Conservation (phyloP, 2,329 filamentous ascomycete species). For the Rhinocladiella mackenziei region DNA sequence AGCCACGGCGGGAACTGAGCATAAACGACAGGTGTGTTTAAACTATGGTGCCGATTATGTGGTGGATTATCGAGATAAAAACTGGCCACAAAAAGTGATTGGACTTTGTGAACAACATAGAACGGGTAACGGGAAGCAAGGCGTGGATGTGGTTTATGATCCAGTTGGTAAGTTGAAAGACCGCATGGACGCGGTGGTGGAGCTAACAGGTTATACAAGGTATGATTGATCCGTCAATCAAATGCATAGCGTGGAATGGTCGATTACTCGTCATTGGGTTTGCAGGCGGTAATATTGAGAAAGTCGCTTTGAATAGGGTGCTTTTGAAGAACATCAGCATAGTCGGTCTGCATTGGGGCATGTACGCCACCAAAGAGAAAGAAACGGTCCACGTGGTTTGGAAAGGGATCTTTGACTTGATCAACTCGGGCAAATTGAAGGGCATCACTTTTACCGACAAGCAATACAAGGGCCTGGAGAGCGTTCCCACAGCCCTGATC, state of each 20-base stretch:
- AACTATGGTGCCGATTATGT: slow-evolving; percentile 80
- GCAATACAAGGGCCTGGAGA: slow-evolving; percentile 78
- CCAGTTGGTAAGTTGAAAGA: slow-evolving; percentile 61
- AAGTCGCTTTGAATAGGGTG: slow-evolving; percentile 87
- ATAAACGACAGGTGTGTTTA: slow-evolving; percentile 75
- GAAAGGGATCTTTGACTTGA: slow-evolving; percentile 74
- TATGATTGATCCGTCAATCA: slow-evolving; percentile 78
- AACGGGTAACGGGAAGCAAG: slow-evolving; percentile 61
- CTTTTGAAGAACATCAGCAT: slow-evolving; percentile 89
- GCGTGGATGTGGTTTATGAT: slow-evolving; percentile 93
- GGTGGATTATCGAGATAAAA: slow-evolving; percentile 72
- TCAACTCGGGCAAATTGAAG: slow-evolving; percentile 71
- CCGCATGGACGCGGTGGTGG: not conserved
- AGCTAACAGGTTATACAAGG: slow-evolving; percentile 15
- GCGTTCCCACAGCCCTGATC: slow-evolving; percentile 68
- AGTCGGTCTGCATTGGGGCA: slow-evolving; percentile 88
- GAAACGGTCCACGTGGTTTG: slow-evolving; percentile 70
- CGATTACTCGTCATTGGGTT: slow-evolving; percentile 85
- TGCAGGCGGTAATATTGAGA: slow-evolving; percentile 80
- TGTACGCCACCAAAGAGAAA: slow-evolving; percentile 67
- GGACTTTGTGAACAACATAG: slow-evolving; percentile 51
- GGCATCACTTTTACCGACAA: slow-evolving; percentile 79
- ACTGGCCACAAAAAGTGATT: slow-evolving; percentile 67
- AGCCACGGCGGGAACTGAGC: slow-evolving; percentile 76
- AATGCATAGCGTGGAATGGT: slow-evolving; percentile 92